These are phyloP conservation scores for Glycine tomentella DNA, from an alignment of 306 rosid genomes.

Conservation along the genomic window DNA sequence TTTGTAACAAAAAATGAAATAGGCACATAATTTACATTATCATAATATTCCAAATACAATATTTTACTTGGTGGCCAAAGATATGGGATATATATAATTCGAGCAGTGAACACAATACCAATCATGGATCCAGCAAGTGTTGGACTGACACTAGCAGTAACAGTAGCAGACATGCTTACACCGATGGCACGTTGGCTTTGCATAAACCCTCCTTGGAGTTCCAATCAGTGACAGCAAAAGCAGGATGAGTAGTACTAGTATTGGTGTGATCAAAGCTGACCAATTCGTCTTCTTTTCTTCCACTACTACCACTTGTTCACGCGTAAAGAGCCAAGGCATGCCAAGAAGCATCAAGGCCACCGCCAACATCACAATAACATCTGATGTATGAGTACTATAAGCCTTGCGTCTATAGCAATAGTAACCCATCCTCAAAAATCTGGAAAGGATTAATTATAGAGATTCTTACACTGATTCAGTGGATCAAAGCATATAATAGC, in stretches of 20 bases:
- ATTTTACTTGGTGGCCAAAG: no score
- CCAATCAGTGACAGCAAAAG: constrained; percentile 53
- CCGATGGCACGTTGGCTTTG: constrained; percentile 35
- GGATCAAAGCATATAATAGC: background rate
- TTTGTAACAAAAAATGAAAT: background rate
- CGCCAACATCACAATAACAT: constrained; percentile 53
- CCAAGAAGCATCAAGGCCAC: constrained; percentile 52
- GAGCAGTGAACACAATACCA: background rate
- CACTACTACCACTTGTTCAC: constrained; percentile 20
- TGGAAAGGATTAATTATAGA: background rate
- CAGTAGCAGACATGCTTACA: constrained; percentile 54
- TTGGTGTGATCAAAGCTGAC: constrained; percentile 46
- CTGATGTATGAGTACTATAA: constrained; percentile 37
- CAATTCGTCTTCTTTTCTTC: constrained; percentile 53
- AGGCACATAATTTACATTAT: background rate
- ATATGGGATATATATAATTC: background rate
- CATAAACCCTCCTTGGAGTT: constrained; percentile 10
- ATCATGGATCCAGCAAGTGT: background rate
- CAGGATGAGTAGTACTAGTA: constrained; percentile 53
- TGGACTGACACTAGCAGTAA: constrained; percentile 38
- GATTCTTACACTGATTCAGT: background rate
- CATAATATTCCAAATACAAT: background rate
- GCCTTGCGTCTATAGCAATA: constrained; percentile 44
- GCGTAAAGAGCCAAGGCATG: constrained; percentile 50
- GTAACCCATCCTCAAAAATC: constrained; percentile 51